Base-by-base conservation (phyloP, 176 grass and related monocot species). In the Urochloa ruziziensis region DNA sequence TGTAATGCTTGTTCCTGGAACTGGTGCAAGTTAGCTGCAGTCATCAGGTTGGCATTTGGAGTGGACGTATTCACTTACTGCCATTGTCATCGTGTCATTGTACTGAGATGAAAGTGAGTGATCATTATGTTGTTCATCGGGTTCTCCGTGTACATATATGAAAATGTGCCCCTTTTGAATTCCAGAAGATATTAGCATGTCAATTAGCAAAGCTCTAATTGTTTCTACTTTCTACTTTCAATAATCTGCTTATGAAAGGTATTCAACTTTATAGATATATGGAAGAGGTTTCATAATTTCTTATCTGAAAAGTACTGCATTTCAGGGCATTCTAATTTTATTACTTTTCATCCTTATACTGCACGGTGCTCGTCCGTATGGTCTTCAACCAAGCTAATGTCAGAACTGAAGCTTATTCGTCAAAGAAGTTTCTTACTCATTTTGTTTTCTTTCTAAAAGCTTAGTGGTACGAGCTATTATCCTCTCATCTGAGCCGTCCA, bases 1-100 rank as follows among this genome's bases (percentile, higher is more conserved):
- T 85, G 82, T 89, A 85, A 42, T 75, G 51, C 33, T 44, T 69
- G 34, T 85, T 85, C 82, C 40, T 75, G 42, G 63, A 75, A 61
- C 77, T 62, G 62, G 40, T 60, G 62, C 49, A 15, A 62, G 77
- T 81, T 57, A 58, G 40, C 40, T 78, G 80, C 34, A 18, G 57
- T 64, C 52, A 62, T 16, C 62, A 19, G 65, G 23, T 30, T 75
- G 33, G 58, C 59, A 1, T 74, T 19, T 65, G 25, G 18, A 82
- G 39, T 78, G 37, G 46, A 67, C 46, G 37, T 17, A 51, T 65
- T 56, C 68, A 73, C 47, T 35, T 44, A 3, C 56, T 28, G 10
- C 15, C 77, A 10, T 62, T 85, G 34, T 69, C 33, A 62, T 42
- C 54, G 42, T 62, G 62, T 64, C 77, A 34, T 77, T 82, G 34